A percentile compares a stretch with the other conserved stretches of the same genome.
Evolutionary conservation across 2,329 filamentous ascomycete species (phyloP).

Genomic region (Claviceps fusiformis): DNA sequence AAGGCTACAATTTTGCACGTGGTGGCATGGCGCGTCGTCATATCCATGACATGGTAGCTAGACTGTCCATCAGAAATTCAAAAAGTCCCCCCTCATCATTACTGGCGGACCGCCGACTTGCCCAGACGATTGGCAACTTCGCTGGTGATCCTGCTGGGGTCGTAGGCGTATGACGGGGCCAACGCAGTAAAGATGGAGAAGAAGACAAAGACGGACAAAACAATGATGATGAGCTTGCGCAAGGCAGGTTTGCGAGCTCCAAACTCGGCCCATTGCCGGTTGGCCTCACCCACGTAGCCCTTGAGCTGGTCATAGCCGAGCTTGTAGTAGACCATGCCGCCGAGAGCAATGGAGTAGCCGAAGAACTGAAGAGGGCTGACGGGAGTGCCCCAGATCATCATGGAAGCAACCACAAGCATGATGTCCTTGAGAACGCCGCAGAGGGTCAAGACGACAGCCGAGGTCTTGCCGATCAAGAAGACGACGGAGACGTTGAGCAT

Average conservation of each 20-base stretch:
- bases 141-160: slow-evolving; percentile 34
- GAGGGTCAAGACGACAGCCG: slow-evolving; percentile 71
- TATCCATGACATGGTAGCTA: neutral
- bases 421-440: slow-evolving; percentile 84
- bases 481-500: slow-evolving; percentile 75
- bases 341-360: slow-evolving; percentile 68
- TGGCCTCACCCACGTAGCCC: slow-evolving; percentile 58
- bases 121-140: slow-evolving; percentile 37
- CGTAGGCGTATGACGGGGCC: slow-evolving; percentile 47
- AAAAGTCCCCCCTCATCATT: too few relatives aligned
- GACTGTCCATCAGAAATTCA: neutral
- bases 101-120: too few relatives aligned
- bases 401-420: slow-evolving; percentile 64
- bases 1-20: neutral
- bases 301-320: slow-evolving; percentile 72
- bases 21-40: too few relatives aligned
- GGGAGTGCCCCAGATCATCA: slow-evolving; percentile 68
- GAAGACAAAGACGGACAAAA: slow-evolving; percentile 45
- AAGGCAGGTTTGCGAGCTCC: slow-evolving; percentile 62
- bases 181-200: slow-evolving; percentile 58
- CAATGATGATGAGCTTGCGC: slow-evolving; percentile 65
- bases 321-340: slow-evolving; percentile 72
- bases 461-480: slow-evolving; percentile 79
- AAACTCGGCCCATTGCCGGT: slow-evolving; percentile 76
- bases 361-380: slow-evolving; percentile 67